These are phyloP conservation scores for Zoysia matrella DNA, from an alignment of 202 grass and related monocot species.

Conservation along the genomic window DNA sequence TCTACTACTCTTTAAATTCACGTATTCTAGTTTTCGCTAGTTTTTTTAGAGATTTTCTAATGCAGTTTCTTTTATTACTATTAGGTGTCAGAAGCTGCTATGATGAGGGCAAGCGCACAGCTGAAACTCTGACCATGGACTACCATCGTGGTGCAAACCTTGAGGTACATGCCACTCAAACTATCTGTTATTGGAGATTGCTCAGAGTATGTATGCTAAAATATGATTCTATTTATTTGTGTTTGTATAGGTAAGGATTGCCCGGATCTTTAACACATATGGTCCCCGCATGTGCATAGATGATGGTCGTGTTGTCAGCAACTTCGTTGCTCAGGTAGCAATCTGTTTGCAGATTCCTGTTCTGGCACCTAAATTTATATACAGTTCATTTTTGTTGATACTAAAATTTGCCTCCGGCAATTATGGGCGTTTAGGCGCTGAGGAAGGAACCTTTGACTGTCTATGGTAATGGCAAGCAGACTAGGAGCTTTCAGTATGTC, in stretches of 20 bases:
- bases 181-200: neutral
- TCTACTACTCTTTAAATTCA: neutral
- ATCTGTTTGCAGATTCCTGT: slow-evolving; percentile 1
- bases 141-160: slow-evolving; percentile 78
- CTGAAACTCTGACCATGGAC: slow-evolving; percentile 60
- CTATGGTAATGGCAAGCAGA: slow-evolving; percentile 85
- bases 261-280: too few species aligned
- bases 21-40: slow-evolving; percentile 7
- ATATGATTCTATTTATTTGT: neutral
- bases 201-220: neutral
- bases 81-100: too few species aligned
- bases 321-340: neutral
- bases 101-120: too few species aligned
- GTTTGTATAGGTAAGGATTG: slow-evolving; percentile 52
- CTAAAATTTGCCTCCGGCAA: slow-evolving; percentile 8
- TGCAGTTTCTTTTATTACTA: neutral
- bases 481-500: slow-evolving; percentile 80
- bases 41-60: slow-evolving; percentile 13
- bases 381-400: neutral
- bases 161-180: slow-evolving; percentile 46
- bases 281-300: too few species aligned
- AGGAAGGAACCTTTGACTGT: slow-evolving; percentile 89
- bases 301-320: too few species aligned
- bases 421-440: slow-evolving; percentile 58
- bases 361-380: slow-evolving; percentile 3